A percentile compares a stretch with the other conserved stretches of the same genome.
phyloP scores from a whole-genome alignment of 257 asterid species.

The Rhazya stricta region DNA sequence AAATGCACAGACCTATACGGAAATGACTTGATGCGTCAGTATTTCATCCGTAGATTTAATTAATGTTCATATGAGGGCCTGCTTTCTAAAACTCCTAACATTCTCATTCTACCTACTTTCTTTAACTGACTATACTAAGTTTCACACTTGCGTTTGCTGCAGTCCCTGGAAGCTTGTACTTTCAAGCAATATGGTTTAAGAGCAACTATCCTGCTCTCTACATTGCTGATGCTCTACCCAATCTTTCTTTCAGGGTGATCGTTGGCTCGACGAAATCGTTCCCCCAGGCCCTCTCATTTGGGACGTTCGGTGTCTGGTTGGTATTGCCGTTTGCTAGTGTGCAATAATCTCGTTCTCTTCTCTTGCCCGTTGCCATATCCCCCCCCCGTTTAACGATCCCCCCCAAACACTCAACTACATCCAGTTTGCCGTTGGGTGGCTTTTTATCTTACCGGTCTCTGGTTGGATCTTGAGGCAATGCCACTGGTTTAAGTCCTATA shows the following conservation, averaged over 20 bases:
- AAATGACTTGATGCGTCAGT: not conserved
- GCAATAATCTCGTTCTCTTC: slow-evolving; percentile 80
- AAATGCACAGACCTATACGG: not conserved
- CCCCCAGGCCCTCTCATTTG: slow-evolving; percentile 75
- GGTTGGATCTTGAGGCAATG: slow-evolving; percentile 61
- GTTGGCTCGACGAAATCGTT: slow-evolving; percentile 73
- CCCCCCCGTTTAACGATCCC: too few relatives aligned
- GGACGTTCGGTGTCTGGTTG: slow-evolving; percentile 73
- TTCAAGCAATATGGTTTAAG: slow-evolving; percentile 98
- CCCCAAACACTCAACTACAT: slow-evolving; percentile 76
- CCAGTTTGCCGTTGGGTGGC: slow-evolving; percentile 84
- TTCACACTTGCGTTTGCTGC: slow-evolving; percentile 20
- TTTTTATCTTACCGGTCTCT: slow-evolving; percentile 41
- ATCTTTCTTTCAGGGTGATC: slow-evolving; percentile 83
- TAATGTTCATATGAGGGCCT: not conserved
- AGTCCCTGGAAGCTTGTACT: slow-evolving; percentile 96
- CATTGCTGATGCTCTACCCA: slow-evolving; percentile 92
- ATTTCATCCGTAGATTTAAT: not conserved
- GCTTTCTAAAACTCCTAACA: not conserved
- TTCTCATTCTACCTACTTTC: not conserved
- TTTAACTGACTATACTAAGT: not conserved
- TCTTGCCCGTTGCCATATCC: slow-evolving; percentile 88
- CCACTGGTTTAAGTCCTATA: slow-evolving; percentile 79
- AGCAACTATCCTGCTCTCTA: slow-evolving; percentile 93
- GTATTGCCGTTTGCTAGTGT: slow-evolving; percentile 77